Conservation (phyloP, 371 early-diverging fungal genomes). For the Mucor velutinosus region DNA sequence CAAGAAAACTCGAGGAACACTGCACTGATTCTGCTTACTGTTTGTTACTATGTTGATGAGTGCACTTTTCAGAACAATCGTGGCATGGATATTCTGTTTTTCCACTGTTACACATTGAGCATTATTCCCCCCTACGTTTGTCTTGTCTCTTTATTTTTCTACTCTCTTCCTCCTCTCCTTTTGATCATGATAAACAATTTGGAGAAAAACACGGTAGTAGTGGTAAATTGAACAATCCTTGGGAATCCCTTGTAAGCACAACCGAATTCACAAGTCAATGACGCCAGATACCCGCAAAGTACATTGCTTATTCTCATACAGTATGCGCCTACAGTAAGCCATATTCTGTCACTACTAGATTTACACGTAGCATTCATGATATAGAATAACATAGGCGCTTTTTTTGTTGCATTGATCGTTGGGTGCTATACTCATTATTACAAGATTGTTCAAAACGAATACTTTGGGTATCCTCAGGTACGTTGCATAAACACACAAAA, state of each 20-base stretch:
- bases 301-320: constrained; percentile 65
- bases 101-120: not conserved
- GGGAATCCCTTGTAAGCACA: not conserved
- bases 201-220: not conserved
- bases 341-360: too few species aligned
- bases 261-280: not conserved
- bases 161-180: not conserved
- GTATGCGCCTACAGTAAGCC: constrained; percentile 56
- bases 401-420: constrained; percentile 66
- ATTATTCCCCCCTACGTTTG: not conserved
- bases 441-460: constrained; percentile 78
- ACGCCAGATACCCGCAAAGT: constrained; percentile 55
- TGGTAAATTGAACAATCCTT: not conserved
- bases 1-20: too few species aligned
- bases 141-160: not conserved
- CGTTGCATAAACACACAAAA: not conserved
- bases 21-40: too few species aligned
- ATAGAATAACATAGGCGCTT: constrained; percentile 48
- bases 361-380: not conserved
- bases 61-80: too few species aligned
- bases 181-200: not conserved
- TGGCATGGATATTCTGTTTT: not conserved
- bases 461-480: constrained; percentile 77
- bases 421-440: constrained; percentile 74
- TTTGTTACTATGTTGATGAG: too few species aligned